Conservation (phyloP, 2,329 filamentous ascomycete species). For the Cladosporium cucumerinum region DNA sequence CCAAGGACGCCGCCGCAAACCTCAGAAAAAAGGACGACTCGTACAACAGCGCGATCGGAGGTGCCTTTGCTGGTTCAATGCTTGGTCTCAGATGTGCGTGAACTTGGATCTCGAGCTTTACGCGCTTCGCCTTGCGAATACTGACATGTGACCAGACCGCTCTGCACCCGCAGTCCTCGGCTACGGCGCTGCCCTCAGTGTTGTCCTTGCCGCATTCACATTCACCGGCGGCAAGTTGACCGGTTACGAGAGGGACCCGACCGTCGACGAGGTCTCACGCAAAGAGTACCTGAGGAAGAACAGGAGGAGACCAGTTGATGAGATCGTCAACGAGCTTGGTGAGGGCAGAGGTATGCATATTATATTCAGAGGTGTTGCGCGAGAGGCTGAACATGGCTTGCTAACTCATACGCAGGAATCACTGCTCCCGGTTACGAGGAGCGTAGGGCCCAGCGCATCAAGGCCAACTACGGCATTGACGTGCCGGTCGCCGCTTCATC, state of each 20-base stretch:
- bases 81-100: slow-evolving; percentile 68
- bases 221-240: slow-evolving; percentile 63
- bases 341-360: slow-evolving; percentile 72
- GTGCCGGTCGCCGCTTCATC: slow-evolving; percentile 43
- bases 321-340: slow-evolving; percentile 77
- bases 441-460: slow-evolving; percentile 73
- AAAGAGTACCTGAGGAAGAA: slow-evolving; percentile 72
- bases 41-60: slow-evolving; percentile 70
- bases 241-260: slow-evolving; percentile 52
- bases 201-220: slow-evolving; percentile 61
- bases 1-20: slow-evolving; percentile 73
- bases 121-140: not conserved
- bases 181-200: slow-evolving; percentile 58
- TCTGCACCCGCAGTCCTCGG: slow-evolving; percentile 69
- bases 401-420: slow-evolving; percentile 58
- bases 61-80: slow-evolving; percentile 70
- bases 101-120: not conserved
- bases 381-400: not conserved
- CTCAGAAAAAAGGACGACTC: slow-evolving; percentile 79
- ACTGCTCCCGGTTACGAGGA: slow-evolving; percentile 79
- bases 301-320: slow-evolving; percentile 69
- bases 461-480: slow-evolving; percentile 84
- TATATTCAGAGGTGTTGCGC: not conserved
- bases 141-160: slow-evolving; percentile 37
- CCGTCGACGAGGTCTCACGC: slow-evolving; percentile 70